Percentiles rank a stretch among this genome's conserved stretches.
Conservation (phyloP, 2,329 filamentous ascomycete species). For the Aspergillus calidoustus region DNA sequence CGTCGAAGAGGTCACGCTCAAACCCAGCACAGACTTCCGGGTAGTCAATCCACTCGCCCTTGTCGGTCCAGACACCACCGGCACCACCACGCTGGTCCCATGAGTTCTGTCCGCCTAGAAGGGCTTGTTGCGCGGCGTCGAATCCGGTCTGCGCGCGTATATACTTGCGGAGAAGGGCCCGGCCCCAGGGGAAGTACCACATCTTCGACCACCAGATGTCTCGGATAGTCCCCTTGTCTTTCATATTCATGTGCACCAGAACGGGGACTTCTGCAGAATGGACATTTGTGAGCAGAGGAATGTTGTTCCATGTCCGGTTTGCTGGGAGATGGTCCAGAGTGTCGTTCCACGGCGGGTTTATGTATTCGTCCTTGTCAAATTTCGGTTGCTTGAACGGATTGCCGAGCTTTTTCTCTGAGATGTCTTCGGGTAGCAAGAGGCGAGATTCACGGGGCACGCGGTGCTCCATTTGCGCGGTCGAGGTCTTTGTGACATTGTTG, state of each 20-base stretch:
- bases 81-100: conserved; percentile 57
- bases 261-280: conserved; percentile 53
- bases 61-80: conserved; percentile 60
- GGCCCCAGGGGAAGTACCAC: conserved; percentile 55
- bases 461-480: conserved; percentile 40
- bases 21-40: conserved; percentile 53
- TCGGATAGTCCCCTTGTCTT: conserved; percentile 34
- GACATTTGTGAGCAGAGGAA: conserved; percentile 54
- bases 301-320: conserved; percentile 46
- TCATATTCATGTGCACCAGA: conserved; percentile 47
- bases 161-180: conserved; percentile 56
- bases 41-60: conserved; percentile 55
- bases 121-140: conserved; percentile 48
- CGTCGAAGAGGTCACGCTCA: conserved; percentile 53
- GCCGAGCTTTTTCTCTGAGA: conserved; percentile 32
- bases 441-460: conserved; percentile 43
- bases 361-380: conserved; percentile 31
- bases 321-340: conserved; percentile 51
- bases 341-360: conserved; percentile 39
- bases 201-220: conserved; percentile 50
- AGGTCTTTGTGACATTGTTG: conserved; percentile 43
- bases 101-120: conserved; percentile 52
- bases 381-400: conserved; percentile 42
- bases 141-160: conserved; percentile 51
- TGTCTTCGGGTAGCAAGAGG: conserved; percentile 45